A percentile compares a stretch with the other conserved stretches of the same genome.
Conservation (phyloP, 2,329 filamentous ascomycete genomes). For the Trichoderma simmonsii region DNA sequence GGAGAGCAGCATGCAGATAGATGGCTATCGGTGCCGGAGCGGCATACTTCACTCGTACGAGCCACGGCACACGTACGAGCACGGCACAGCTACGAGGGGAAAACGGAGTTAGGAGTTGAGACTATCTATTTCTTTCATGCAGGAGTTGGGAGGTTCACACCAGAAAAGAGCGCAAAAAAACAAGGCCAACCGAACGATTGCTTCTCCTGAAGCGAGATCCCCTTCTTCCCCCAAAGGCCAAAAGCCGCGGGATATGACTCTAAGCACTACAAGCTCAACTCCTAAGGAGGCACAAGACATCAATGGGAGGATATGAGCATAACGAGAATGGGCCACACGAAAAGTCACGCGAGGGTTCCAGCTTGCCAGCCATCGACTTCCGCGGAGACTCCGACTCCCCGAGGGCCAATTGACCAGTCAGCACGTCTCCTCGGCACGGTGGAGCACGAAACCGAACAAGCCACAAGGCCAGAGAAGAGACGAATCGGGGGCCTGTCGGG, state of each 20-base stretch:
- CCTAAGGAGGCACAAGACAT: background rate
- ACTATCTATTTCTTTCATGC: background rate
- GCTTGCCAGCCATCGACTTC: background rate
- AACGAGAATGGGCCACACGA: background rate
- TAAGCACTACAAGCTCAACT: background rate
- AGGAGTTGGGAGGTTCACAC: background rate
- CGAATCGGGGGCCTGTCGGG: background rate
- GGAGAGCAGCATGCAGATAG: no score
- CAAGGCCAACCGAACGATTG: background rate
- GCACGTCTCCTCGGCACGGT: background rate
- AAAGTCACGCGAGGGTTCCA: background rate
- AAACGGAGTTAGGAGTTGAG: background rate
- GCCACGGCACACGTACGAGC: background rate
- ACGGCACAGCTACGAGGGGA: background rate
- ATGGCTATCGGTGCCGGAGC: conserved; percentile 10
- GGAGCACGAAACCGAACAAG: background rate
- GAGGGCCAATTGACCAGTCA: conserved; percentile 10
- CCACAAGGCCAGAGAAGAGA: no score
- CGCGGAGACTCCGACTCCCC: conserved; percentile 9
- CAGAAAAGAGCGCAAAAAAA: background rate
- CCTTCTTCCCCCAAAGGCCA: background rate
- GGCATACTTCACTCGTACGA: background rate
- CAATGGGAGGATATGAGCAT: background rate
- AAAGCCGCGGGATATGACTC: background rate
- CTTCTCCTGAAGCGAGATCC: background rate